Base-by-base conservation (phyloP, 1,284 basidiomycete genomes). In the Leccinum subatratum region DNA sequence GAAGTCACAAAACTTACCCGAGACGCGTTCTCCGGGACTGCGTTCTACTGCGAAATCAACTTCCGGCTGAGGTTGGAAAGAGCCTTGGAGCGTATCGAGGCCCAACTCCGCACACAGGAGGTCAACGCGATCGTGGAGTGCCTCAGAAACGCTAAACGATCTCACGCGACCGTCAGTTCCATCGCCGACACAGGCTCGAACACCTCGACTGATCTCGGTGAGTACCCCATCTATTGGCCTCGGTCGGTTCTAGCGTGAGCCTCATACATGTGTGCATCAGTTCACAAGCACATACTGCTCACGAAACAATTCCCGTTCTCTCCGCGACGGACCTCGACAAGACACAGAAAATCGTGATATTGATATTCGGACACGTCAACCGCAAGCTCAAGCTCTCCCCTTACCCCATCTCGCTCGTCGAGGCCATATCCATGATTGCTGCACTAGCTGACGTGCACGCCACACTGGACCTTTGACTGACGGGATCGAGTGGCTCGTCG, bases 221-320 rank as follows among this genome's bases (percentile, higher is more conserved):
- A 72, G 88, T 80, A 3, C 37, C 45, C 4, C 61, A 5, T 3
- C 16, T 48, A n/a, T n/a, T n/a, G n/a, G n/a, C n/a, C n/a, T n/a
- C n/a, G n/a, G 25, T 6, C 7, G 22, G 48, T 14, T 71, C 14
- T 22, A 37, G 14, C 3, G 1, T 22, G 8, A 22, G 12, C 16
- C 72, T 75, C 28, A 72, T 64, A 7, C 3, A 30, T 20, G n/a
- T 58, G 2, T 90, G 92, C 82, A 60, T 3, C 69, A 93, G 95
- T 96, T 3, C 94, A 95, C 83, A 96, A 96, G 78, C 96, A 98
- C 83, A 98, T 99, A 74, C 89, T 93, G 70, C 85, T 99, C 67
- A 98, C 99, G 96, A 97, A 96, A 79, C 97, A 99, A 75, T 98
- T 99, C 74, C 97, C 97, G 0, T 82, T 99, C 85, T 99, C 20